Evolutionary conservation across 495 filamentous ascomycete species (phyloP).

Genomic region (Chaetomium fimeti): DNA sequence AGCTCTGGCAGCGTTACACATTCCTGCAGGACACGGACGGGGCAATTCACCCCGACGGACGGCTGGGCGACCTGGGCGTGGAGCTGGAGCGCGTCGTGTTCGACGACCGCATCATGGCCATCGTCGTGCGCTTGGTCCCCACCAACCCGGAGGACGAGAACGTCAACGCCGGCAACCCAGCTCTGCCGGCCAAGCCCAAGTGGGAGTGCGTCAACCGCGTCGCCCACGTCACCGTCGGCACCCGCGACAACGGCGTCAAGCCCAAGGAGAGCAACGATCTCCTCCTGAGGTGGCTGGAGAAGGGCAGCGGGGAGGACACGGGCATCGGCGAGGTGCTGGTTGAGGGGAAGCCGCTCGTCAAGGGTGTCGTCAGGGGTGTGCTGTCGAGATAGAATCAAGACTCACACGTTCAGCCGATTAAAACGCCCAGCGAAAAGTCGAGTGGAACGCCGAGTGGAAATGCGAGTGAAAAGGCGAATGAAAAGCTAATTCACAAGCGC

Average conservation of each 20-base stretch:
- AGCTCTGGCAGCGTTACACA: constrained; percentile 69
- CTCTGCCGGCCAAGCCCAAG: constrained; percentile 22
- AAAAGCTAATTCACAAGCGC: no score
- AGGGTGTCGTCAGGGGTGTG: constrained; percentile 45
- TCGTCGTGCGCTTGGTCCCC: constrained; percentile 67
- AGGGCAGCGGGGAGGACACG: constrained; percentile 46
- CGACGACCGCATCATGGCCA: constrained; percentile 81
- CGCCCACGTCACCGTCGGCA: constrained; percentile 90
- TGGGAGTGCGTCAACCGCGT: constrained; percentile 74
- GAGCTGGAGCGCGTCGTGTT: constrained; percentile 65
- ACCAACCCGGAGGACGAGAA: constrained; percentile 20
- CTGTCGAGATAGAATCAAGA: constrained; percentile 43
- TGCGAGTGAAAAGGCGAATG: no score
- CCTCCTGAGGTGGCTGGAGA: constrained; percentile 63
- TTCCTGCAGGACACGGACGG: constrained; percentile 46
- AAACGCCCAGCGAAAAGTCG: no score
- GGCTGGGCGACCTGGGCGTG: constrained; percentile 50
- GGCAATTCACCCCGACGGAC: constrained; percentile 36
- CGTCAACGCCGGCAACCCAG: constrained; percentile 35
- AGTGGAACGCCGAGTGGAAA: no score
- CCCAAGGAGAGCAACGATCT: constrained; percentile 92
- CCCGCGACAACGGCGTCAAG: constrained; percentile 67
- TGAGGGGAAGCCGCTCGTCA: constrained; percentile 43
- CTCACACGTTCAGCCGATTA: not conserved
- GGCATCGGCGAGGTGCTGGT: constrained; percentile 51